These are phyloP conservation scores for Tetrapisispora namnaoensis DNA, from an alignment of 805 yeast genomes.

Conservation along the genomic window DNA sequence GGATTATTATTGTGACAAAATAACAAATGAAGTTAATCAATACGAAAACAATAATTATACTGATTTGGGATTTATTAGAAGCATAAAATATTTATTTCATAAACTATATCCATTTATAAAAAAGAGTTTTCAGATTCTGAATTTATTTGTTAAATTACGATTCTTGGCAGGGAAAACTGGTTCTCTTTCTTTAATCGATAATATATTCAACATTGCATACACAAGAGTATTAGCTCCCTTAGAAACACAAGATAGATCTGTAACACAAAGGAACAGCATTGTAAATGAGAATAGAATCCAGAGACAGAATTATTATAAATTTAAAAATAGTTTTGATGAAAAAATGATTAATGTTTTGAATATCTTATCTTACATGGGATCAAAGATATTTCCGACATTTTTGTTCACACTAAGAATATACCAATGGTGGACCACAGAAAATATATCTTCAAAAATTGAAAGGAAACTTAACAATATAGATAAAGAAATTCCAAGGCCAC, in stretches of 20 bases:
- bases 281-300: constrained; percentile 16
- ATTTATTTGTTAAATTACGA: constrained; percentile 49
- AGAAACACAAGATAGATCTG: not conserved
- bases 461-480: constrained; percentile 40
- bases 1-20: constrained; percentile 50
- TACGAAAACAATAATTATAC: constrained; percentile 29
- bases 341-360: constrained; percentile 10
- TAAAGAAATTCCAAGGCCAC: constrained; percentile 29
- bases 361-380: constrained; percentile 26
- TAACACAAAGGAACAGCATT: too few species aligned
- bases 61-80: not conserved
- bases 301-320: constrained; percentile 27
- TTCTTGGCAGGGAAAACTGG: constrained; percentile 60
- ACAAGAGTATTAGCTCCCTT: constrained; percentile 31
- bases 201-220: constrained; percentile 51
- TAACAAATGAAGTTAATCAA: constrained; percentile 38
- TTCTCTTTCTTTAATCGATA: constrained; percentile 54
- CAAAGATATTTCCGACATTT: constrained; percentile 62
- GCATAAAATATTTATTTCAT: constrained; percentile 33
- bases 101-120: constrained; percentile 53
- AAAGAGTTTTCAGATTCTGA: constrained; percentile 36
- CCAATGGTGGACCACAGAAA: constrained; percentile 89
- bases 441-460: constrained; percentile 50
- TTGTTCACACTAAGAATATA: constrained; percentile 72
- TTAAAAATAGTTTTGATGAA: constrained; percentile 11